Evolutionary conservation across 257 asterid species (phyloP), one percentile per base, ranked within the genome.

Genomic region (Marsdenia floribunda): DNA sequence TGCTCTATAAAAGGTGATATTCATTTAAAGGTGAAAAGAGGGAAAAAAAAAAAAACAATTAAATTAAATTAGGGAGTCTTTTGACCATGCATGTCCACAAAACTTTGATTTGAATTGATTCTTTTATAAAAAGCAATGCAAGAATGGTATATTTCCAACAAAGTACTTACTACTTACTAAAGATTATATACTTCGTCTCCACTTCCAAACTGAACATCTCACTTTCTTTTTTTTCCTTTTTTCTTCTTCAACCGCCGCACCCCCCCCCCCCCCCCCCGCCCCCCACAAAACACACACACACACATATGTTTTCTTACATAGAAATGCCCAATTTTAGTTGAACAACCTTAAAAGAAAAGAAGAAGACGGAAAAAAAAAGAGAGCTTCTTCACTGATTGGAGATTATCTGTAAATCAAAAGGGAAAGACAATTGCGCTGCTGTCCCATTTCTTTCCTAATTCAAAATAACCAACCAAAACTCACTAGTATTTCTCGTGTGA

Each of bases 21-120:
- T 40, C 72, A 46, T n/a, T 42, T 42, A n/a, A 22, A 68, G 33
- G n/a, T n/a, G 40, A 33, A 70, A 70, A 47, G 29, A 52, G n/a
- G n/a, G n/a, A n/a, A n/a, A n/a, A n/a, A n/a, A n/a, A n/a, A 9
- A 9, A 16, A 3, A 16, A 15, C 1, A 38, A 38, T 38, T 38
- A 38, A 38, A 38, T 38, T 3, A 38, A 38, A 38, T 44, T 49
- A 46, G 42, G 6, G 44, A 70, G 52, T 26, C 47, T 29, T 70
- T 47, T 70, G 44, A 18, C 65, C 29, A 21, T 18, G 52, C 29
- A 21, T 18, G 52, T 19, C 33, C 13, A 22, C 26, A 37, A 66
- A 38, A 66, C 71, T 37, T 38, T 66, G 50, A 66, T 66, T 65
- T 66, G 26, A 40, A 18, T 38, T 53, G 71, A 66, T 66, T 66